These are phyloP conservation scores for Zygosaccharomyces pseudobailii DNA, from an alignment of 1,139 yeast species.

Conservation along the genomic window DNA sequence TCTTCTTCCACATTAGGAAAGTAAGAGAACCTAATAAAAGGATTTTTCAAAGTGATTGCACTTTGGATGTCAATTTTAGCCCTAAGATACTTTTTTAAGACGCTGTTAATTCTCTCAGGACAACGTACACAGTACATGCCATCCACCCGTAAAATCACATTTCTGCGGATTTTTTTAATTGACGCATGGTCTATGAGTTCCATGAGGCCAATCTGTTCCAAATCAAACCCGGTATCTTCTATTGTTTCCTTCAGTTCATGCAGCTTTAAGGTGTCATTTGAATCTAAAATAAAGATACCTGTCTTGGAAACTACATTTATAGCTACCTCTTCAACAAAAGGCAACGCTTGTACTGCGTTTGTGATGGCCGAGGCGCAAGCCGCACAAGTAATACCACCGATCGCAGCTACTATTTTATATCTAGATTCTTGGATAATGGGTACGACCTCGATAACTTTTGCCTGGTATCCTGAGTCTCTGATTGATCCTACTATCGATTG, in stretches of 20 bases:
- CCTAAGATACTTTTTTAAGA: conserved; percentile 50
- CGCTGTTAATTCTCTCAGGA: conserved; percentile 51
- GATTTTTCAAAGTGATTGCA: conserved; percentile 50
- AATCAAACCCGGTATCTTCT: conserved; percentile 66
- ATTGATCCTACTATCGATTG: conserved; percentile 45
- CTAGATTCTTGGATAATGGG: conserved; percentile 47
- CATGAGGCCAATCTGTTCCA: conserved; percentile 38
- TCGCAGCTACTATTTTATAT: conserved; percentile 52
- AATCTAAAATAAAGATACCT: conserved; percentile 51
- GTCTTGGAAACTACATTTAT: conserved; percentile 57
- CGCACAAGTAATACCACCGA: conserved; percentile 74
- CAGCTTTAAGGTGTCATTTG: conserved; percentile 32
- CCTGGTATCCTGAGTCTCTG: conserved; percentile 53
- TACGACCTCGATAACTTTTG: conserved; percentile 52
- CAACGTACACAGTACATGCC: conserved; percentile 74
- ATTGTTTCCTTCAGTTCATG: conserved; percentile 44
- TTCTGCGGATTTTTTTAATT: conserved; percentile 45
- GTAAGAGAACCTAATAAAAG: conserved; percentile 59
- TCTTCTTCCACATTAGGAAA: conserved; percentile 40
- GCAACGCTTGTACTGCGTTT: conserved; percentile 45
- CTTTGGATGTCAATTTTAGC: conserved; percentile 50
- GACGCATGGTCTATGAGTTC: conserved; percentile 44
- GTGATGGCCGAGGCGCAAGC: conserved; percentile 60
- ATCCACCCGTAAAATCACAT: conserved; percentile 51
- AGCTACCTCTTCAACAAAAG: conserved; percentile 50